Evolutionary conservation across 23 red algal genomes (phyloP).

Genomic region (Pyropia yezoensis): DNA sequence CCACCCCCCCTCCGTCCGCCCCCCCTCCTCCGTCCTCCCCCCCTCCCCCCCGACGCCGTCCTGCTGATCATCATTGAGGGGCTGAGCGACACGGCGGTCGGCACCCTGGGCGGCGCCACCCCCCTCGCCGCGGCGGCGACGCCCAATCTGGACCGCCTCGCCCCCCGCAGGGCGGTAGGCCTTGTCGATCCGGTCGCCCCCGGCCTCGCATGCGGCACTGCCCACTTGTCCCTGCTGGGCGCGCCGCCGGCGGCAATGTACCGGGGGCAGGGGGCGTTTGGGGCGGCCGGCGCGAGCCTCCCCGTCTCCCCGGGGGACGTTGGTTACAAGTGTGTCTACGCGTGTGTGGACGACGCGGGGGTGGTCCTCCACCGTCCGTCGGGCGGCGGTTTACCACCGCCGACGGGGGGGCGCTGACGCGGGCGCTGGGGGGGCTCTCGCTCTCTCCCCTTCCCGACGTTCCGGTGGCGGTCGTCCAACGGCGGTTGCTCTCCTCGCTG

Average conservation of each 20-base stretch:
- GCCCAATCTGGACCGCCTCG: slow-evolving; percentile 8
- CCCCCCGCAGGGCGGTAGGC: slow-evolving; percentile 4
- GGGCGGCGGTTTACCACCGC: too few species aligned
- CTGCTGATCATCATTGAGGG: slow-evolving; percentile 27
- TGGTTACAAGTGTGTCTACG: slow-evolving; percentile 31
- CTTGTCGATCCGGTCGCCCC: slow-evolving; percentile 25
- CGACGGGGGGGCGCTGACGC: too few species aligned
- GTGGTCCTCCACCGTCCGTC: too few species aligned
- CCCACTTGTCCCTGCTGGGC: slow-evolving; percentile 35
- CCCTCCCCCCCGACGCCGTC: slow-evolving; percentile 1
- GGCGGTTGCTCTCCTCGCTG: slow-evolving; percentile 22
- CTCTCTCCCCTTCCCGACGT: neutral
- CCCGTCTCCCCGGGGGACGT: slow-evolving; percentile 19
- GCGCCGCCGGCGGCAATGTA: slow-evolving; percentile 11
- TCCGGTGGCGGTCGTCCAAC: slow-evolving; percentile 14
- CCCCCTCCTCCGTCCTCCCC: too few species aligned
- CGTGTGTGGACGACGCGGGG: neutral
- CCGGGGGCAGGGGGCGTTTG: slow-evolving; percentile 34
- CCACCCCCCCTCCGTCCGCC: too few species aligned
- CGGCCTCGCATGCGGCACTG: slow-evolving; percentile 42
- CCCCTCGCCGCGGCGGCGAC: slow-evolving; percentile 10
- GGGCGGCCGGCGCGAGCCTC: too few species aligned
- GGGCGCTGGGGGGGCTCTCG: too few species aligned
- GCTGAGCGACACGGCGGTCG: slow-evolving; percentile 21
- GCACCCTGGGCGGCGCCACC: too few species aligned